phyloP scores from a whole-genome alignment of 306 rosid genomes.

The Vigna trinervia region DNA sequence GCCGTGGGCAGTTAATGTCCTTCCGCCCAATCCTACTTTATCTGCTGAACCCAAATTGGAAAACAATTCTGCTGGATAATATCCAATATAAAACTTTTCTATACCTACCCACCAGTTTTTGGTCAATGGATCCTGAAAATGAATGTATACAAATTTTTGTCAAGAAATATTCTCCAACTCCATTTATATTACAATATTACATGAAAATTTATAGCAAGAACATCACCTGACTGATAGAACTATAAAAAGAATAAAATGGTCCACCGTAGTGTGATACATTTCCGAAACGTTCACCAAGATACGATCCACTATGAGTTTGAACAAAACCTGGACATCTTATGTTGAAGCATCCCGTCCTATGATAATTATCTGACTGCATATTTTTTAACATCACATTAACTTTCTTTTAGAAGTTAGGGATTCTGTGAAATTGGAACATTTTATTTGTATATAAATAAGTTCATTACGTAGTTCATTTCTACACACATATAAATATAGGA shows the following conservation, averaged over 20 bases:
- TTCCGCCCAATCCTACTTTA: not conserved
- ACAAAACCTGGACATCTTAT: conserved; percentile 12
- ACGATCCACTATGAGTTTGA: not conserved
- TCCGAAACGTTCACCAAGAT: not conserved
- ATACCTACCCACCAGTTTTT: not conserved
- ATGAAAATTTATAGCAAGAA: not conserved
- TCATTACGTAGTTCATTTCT: too few species aligned
- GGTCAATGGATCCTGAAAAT: not conserved
- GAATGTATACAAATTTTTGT: not conserved
- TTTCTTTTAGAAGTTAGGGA: too few species aligned
- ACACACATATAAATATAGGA: too few species aligned
- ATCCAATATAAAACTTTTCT: not conserved
- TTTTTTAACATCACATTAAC: not conserved
- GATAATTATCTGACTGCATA: conserved; percentile 15
- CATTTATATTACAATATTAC: not conserved
- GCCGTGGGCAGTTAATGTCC: not conserved
- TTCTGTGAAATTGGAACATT: too few species aligned
- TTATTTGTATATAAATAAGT: too few species aligned
- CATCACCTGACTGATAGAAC: conserved; percentile 11
- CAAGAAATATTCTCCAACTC: too few species aligned
- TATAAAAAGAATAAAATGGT: accelerated
- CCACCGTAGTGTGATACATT: not conserved
- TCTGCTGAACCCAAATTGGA: not conserved
- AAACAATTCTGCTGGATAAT: not conserved
- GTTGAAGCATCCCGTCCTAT: conserved; percentile 9